A percentile compares a stretch with the other conserved stretches of the same genome.
Conservation (phyloP, 2,329 filamentous ascomycete genomes). For the Claviceps humidiphila region DNA sequence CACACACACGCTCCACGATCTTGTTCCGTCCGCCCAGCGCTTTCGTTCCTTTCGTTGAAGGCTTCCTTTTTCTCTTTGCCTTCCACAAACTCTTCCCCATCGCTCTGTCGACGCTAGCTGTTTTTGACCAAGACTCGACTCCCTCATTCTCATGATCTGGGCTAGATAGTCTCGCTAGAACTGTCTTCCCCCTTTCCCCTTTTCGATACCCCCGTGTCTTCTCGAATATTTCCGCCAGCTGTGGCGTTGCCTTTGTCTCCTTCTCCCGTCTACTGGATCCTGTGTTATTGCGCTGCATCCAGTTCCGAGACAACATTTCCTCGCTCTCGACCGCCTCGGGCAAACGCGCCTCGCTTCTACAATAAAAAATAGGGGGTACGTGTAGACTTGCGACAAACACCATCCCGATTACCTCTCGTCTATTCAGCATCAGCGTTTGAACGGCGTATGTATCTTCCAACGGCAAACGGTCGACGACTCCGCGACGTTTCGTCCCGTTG, state of each 20-base stretch:
- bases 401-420: not conserved
- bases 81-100: not conserved
- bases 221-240: constrained; percentile 7
- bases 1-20: constrained; percentile 7
- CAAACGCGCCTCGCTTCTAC: not conserved
- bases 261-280: constrained; percentile 1
- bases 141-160: not conserved
- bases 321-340: not conserved
- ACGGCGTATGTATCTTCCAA: not conserved
- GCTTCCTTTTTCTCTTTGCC: constrained; percentile 4
- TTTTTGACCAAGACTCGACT: not conserved
- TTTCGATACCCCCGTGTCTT: constrained; percentile 10
- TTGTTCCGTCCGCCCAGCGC: constrained; percentile 9
- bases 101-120: constrained; percentile 2
- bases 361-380: not conserved
- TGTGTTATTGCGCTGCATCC: constrained; percentile 1
- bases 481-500: not conserved
- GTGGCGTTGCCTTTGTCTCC: constrained; percentile 7
- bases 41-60: constrained; percentile 5
- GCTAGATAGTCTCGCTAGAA: constrained; percentile 2
- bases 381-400: constrained; percentile 1
- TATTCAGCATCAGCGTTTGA: not conserved
- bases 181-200: not conserved
- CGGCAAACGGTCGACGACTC: not conserved
- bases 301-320: not conserved